These are phyloP conservation scores for Talaromyces sp. DNA, from an alignment of 2,329 filamentous ascomycete species.

Conservation along the genomic window DNA sequence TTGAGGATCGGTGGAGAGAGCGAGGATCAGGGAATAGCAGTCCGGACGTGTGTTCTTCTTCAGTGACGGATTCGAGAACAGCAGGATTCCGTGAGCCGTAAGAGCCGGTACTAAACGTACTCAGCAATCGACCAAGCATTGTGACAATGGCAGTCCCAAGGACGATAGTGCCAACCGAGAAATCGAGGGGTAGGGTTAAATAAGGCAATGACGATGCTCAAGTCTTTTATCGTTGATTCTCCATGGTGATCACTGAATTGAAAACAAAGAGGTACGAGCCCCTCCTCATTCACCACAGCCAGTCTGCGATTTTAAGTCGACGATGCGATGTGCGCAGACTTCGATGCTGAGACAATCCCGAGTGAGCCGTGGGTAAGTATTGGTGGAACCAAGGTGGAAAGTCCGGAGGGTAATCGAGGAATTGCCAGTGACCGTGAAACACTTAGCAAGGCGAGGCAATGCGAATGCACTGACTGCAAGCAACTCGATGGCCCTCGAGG, in stretches of 20 bases:
- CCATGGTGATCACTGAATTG: neutral
- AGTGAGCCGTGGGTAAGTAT: neutral
- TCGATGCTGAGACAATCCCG: neutral
- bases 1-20: slow-evolving; percentile 38
- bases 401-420: no score
- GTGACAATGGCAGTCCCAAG: slow-evolving; percentile 18
- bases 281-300: slow-evolving; percentile 7
- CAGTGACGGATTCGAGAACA: slow-evolving; percentile 44
- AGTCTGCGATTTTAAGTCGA: neutral
- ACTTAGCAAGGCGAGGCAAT: neutral
- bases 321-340: neutral
- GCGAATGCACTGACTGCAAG: neutral
- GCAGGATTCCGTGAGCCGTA: slow-evolving; percentile 35
- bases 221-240: slow-evolving; percentile 6
- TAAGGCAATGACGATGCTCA: neutral
- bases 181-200: neutral
- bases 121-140: slow-evolving; percentile 42
- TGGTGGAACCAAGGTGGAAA: neutral
- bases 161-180: neutral
- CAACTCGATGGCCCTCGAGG: neutral
- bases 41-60: slow-evolving; percentile 46
- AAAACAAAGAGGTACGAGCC: slow-evolving; percentile 1
- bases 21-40: slow-evolving; percentile 45
- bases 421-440: neutral
- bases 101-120: slow-evolving; percentile 38